phyloP scores from a whole-genome alignment of 1,284 basidiomycete species.

The Malassezia restricta region DNA sequence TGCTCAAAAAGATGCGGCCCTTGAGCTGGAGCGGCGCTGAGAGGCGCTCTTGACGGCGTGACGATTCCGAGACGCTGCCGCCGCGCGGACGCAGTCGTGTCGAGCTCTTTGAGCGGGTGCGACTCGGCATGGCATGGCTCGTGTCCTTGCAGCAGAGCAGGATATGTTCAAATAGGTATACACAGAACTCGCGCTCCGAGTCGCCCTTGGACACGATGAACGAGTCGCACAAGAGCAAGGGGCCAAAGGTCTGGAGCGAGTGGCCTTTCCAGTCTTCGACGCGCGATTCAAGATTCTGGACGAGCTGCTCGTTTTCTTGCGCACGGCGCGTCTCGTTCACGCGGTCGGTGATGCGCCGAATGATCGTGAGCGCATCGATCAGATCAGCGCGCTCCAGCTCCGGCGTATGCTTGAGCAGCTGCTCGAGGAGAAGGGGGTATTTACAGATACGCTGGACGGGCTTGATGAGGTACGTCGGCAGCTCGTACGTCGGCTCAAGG shows the following conservation, averaged over 20 bases:
- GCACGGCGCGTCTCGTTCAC: constrained; percentile 87
- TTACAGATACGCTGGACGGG: constrained; percentile 68
- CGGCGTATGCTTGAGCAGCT: constrained; percentile 56
- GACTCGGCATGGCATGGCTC: constrained; percentile 42
- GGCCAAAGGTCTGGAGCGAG: constrained; percentile 81
- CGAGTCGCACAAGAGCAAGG: constrained; percentile 80
- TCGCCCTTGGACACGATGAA: constrained; percentile 94
- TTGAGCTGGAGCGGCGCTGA: constrained; percentile 65
- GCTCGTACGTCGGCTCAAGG: constrained; percentile 54
- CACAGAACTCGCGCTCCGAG: constrained; percentile 92
- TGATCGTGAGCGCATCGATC: constrained; percentile 66
- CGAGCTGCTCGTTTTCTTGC: constrained; percentile 69
- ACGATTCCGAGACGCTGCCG: constrained; percentile 20
- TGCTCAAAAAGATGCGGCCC: constrained; percentile 92
- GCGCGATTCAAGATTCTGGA: constrained; percentile 72
- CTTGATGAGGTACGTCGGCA: constrained; percentile 71
- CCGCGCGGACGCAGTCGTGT: constrained; percentile 27
- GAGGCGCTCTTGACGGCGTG: constrained; percentile 38
- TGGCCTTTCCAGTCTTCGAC: constrained; percentile 99
- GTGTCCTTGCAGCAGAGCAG: constrained; percentile 93
- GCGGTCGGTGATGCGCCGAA: constrained; percentile 83
- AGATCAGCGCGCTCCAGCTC: constrained; percentile 59
- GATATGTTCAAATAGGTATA: constrained; percentile 97
- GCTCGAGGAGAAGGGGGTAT: constrained; percentile 56
- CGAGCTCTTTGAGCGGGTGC: constrained; percentile 25